A percentile compares a stretch with the other conserved stretches of the same genome.
Conservation (phyloP, 2,329 filamentous ascomycete genomes). For the Coniella lustricola region DNA sequence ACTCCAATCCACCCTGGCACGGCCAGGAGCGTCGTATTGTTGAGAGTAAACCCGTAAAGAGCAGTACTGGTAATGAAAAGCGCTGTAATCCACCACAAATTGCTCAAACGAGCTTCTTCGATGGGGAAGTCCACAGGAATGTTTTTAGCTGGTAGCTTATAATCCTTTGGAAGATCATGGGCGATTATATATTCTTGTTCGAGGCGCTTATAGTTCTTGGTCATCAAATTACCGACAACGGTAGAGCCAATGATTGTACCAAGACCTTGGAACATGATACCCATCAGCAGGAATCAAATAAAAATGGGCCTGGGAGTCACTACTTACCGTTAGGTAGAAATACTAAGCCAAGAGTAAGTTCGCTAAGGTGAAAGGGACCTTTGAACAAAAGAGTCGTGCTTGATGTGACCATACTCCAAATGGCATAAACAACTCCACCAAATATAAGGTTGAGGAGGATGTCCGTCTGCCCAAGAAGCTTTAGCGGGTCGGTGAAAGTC, state of each 20-base stretch:
- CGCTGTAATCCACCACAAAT: constrained; percentile 31
- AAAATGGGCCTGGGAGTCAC: neutral
- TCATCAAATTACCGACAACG: constrained; percentile 35
- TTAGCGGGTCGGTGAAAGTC: constrained; percentile 31
- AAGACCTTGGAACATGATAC: constrained; percentile 17
- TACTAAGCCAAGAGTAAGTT: constrained; percentile 17
- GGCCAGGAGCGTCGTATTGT: neutral
- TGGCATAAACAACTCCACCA: constrained; percentile 36
- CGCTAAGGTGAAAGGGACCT: constrained; percentile 27
- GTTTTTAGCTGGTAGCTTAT: too few species aligned
- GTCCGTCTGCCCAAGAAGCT: constrained; percentile 37
- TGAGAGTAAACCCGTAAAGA: constrained; percentile 29
- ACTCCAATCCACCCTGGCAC: constrained; percentile 21
- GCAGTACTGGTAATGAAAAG: constrained; percentile 29
- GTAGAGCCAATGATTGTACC: constrained; percentile 35
- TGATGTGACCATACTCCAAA: constrained; percentile 42
- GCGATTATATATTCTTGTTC: constrained; percentile 23
- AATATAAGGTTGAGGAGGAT: constrained; percentile 36
- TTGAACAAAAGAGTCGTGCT: constrained; percentile 35
- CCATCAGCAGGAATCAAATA: neutral
- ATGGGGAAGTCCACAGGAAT: constrained; percentile 33
- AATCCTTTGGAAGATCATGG: constrained; percentile 23
- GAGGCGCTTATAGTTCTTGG: constrained; percentile 27
- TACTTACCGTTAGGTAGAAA: constrained; percentile 22
- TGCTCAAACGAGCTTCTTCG: constrained; percentile 32